Base-by-base conservation (phyloP, 257 asterid genomes). In the Coffea canephora region DNA sequence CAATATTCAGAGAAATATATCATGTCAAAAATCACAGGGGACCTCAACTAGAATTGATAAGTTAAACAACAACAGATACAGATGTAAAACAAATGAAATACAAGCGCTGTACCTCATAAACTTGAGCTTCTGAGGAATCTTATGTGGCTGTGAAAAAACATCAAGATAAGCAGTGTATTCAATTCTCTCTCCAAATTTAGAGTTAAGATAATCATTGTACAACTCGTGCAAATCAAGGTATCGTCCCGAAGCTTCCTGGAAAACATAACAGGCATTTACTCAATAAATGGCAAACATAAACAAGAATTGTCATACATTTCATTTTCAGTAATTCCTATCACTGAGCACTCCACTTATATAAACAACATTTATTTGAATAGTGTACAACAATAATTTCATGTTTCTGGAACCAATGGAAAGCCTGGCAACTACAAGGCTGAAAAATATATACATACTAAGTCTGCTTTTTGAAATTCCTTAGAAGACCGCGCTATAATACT, bases 191-290 rank as follows among this genome's bases (percentile, higher is more conserved):
- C 97, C 99, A 71, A 94, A 96, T 83, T 94, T 94, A 77, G 94
- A 91, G 87, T 96, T 96, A 80, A 90, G 89, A 81, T 92, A 96
- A 62, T 87, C 95, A 80, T 94, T 91, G 84, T 86, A 92, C 82
- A 94, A 81, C 83, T 94, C 99, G 45, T 96, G 98, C 86, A 96
- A 89, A 89, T 96, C 99, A 65, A 96, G 99, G 86, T 94, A 94
- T 80, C 96, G 87, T 78, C 99, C 99, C 82, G 72, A 81, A 25
- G 97, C 91, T 91, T 96, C 99, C 99, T 95, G 91, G 76, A 85
- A 85, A 41, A 50, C 55, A 79, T 46, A 75, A 76, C 5, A 10
- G 16, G n/a, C 54, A 57, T 36, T 16, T 12, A 69, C 36, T 69
- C 64, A 46, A 18, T 31, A 36, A 36, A 43, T 6, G 59, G 15